Conservation (phyloP, 2,329 filamentous ascomycete species). For the Fusarium penzigii region DNA sequence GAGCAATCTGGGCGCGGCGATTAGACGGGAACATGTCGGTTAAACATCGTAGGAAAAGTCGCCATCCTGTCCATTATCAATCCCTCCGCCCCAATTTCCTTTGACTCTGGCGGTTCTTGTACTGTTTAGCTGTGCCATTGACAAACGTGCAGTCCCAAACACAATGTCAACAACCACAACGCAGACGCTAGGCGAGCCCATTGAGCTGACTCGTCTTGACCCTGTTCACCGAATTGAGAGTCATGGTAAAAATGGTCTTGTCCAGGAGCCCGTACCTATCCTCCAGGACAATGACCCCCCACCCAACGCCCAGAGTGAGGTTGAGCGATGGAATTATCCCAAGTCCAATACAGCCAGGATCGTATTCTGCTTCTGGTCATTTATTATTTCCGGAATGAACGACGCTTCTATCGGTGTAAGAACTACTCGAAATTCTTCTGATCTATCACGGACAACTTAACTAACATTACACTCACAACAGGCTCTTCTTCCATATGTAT, state of each 20-base stretch:
- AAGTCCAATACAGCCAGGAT: slow-evolving; percentile 34
- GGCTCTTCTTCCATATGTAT: slow-evolving; percentile 30
- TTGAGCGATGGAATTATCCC: slow-evolving; percentile 40
- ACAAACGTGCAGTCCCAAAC: not conserved
- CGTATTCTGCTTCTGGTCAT: slow-evolving; percentile 54
- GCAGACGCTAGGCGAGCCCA: slow-evolving; percentile 7
- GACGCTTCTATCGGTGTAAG: slow-evolving; percentile 61
- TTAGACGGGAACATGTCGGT: too few relatives aligned
- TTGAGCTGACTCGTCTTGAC: slow-evolving; percentile 10
- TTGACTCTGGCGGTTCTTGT: too few relatives aligned
- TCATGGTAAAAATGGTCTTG: slow-evolving; percentile 3
- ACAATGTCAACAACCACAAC: slow-evolving; percentile 15
- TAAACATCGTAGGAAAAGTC: too few relatives aligned
- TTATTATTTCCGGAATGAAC: slow-evolving; percentile 63
- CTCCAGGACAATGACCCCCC: slow-evolving; percentile 22
- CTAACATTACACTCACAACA: slow-evolving; percentile 7
- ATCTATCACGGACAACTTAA: rapidly evolving
- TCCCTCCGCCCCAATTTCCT: too few relatives aligned
- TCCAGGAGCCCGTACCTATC: not conserved
- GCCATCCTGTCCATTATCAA: too few relatives aligned
- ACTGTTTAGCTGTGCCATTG: too few relatives aligned
- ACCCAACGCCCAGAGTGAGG: slow-evolving; percentile 26
- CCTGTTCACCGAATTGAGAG: not conserved
- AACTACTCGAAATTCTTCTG: not conserved
- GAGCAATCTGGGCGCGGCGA: too few relatives aligned